phyloP scores from a whole-genome alignment of 1,284 basidiomycete genomes.

The Leccinum pachyderme region DNA sequence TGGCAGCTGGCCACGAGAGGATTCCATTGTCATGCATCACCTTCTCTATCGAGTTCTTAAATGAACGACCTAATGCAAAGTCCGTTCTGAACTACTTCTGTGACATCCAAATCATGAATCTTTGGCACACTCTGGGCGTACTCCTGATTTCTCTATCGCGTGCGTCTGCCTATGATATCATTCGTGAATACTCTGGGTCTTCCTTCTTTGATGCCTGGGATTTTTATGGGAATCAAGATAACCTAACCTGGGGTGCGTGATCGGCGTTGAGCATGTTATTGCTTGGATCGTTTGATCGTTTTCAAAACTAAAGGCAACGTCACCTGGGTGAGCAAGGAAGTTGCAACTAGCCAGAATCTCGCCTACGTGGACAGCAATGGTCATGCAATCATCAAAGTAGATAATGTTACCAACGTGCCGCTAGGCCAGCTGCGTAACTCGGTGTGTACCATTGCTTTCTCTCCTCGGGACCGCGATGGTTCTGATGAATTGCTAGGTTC shows the following conservation, averaged over 20 bases:
- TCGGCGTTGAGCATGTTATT: constrained; percentile 1
- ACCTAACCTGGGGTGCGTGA: constrained; percentile 46
- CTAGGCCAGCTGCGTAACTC: constrained; percentile 57
- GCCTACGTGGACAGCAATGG: constrained; percentile 54
- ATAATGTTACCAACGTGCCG: constrained; percentile 52
- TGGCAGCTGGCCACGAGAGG: not conserved
- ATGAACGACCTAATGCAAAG: not conserved
- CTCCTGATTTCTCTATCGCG: constrained; percentile 6
- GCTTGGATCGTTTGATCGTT: not conserved
- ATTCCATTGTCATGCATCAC: constrained; percentile 1
- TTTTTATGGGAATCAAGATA: constrained; percentile 54
- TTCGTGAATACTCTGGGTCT: constrained; percentile 42
- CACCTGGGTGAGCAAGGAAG: constrained; percentile 44
- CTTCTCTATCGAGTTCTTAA: constrained; percentile 12
- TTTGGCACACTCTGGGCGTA: not conserved
- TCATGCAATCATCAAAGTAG: constrained; percentile 58
- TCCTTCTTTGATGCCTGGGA: constrained; percentile 54
- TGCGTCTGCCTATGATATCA: constrained; percentile 28
- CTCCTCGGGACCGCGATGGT: not conserved
- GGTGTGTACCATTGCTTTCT: constrained; percentile 29
- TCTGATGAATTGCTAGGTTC: constrained; percentile 36
- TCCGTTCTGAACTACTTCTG: not conserved
- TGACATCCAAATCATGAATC: constrained; percentile 10
- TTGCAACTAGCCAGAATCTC: constrained; percentile 47
- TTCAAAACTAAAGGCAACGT: constrained; percentile 45